phyloP scores from a whole-genome alignment of 805 yeast species.

The Saccharomycopsis schoenii region DNA sequence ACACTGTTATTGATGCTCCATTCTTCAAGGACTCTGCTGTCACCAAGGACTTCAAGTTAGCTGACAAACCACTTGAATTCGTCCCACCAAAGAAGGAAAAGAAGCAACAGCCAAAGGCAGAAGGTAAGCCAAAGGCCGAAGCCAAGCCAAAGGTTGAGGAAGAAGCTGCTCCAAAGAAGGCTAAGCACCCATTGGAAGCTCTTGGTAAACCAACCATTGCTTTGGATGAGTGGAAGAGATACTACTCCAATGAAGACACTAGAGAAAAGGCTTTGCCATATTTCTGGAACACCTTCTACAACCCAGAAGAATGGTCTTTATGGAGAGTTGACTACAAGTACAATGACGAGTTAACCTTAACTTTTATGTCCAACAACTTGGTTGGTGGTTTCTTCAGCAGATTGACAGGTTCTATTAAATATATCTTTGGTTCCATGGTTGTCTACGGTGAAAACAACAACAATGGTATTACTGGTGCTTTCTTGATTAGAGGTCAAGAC shows the following conservation, averaged over 20 bases:
- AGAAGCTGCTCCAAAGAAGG: slow-evolving; percentile 53
- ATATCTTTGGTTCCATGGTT: slow-evolving; percentile 85
- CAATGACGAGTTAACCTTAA: slow-evolving; percentile 93
- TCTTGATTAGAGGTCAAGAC: slow-evolving; percentile 93
- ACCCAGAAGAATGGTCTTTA: slow-evolving; percentile 87
- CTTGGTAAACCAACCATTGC: slow-evolving; percentile 64
- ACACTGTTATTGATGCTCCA: slow-evolving; percentile 29
- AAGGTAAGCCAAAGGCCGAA: slow-evolving; percentile 18
- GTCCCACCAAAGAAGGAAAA: slow-evolving; percentile 37
- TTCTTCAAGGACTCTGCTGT: slow-evolving; percentile 20
- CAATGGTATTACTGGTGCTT: slow-evolving; percentile 95
- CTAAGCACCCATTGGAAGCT: slow-evolving; percentile 84
- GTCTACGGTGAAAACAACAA: slow-evolving; percentile 98
- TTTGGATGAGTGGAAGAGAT: slow-evolving; percentile 92
- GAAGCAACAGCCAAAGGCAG: slow-evolving; percentile 38
- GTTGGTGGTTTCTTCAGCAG: slow-evolving; percentile 98
- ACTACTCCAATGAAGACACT: slow-evolving; percentile 95
- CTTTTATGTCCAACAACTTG: slow-evolving; percentile 97
- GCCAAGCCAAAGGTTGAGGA: slow-evolving; percentile 51
- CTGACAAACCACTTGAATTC: slow-evolving; percentile 52
- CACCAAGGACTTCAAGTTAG: slow-evolving; percentile 44
- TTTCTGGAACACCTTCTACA: slow-evolving; percentile 90
- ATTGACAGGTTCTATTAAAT: slow-evolving; percentile 83
- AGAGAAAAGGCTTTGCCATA: slow-evolving; percentile 90
- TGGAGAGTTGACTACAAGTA: slow-evolving; percentile 95